phyloP scores from a whole-genome alignment of 306 rosid species.

The apple (Malus domestica) region ASM211411v1 NC_041802.1:17375501-17376000 shows the following conservation, averaged over 20 bases:
- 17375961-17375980: background rate
- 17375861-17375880: constrained; percentile 9
- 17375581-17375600: constrained; percentile 9
- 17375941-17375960: background rate
- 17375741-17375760: constrained; percentile 25
- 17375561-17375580: constrained; percentile 34
- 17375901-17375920: background rate
- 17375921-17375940: background rate
- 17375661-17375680: constrained; percentile 48
- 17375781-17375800: constrained; percentile 21
- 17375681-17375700: constrained; percentile 29
- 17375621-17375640: constrained; percentile 22
- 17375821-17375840: constrained; percentile 38
- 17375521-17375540: constrained; percentile 3
- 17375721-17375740: constrained; percentile 26
- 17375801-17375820: constrained; percentile 22
- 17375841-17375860: constrained; percentile 22
- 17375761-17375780: constrained; percentile 25
- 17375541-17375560: constrained; percentile 29
- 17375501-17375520: background rate
- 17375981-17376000: background rate
- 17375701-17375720: constrained; percentile 28
- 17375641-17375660: constrained; percentile 10
- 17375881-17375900: background rate
- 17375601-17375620: constrained; percentile 21